Conservation (phyloP, 2,329 filamentous ascomycete species). For the Penicillium sp. region DNA sequence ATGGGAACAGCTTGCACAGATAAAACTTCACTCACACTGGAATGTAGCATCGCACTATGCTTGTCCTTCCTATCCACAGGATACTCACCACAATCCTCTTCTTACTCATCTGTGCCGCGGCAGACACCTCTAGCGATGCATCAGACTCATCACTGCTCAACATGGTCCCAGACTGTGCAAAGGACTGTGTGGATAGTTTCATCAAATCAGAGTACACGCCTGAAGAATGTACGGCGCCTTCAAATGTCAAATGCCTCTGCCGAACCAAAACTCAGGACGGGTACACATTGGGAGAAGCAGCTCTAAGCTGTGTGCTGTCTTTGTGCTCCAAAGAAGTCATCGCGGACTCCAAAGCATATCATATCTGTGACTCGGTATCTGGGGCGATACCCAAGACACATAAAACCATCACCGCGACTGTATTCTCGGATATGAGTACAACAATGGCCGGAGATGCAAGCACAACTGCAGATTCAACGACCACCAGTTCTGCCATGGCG, state of each 20-base stretch:
- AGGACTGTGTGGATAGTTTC: slow-evolving; percentile 64
- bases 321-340: slow-evolving; percentile 55
- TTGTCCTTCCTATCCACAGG: slow-evolving; percentile 29
- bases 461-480: slow-evolving; percentile 1
- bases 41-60: slow-evolving; percentile 38
- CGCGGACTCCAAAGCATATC: slow-evolving; percentile 48
- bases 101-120: slow-evolving; percentile 26
- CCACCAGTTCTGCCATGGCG: slow-evolving; percentile 5
- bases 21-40: slow-evolving; percentile 17
- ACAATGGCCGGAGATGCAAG: slow-evolving; percentile 6
- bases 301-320: slow-evolving; percentile 66
- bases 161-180: slow-evolving; percentile 61
- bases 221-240: slow-evolving; percentile 42
- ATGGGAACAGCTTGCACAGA: neutral
- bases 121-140: slow-evolving; percentile 17
- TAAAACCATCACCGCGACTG: slow-evolving; percentile 40
- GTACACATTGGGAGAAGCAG: slow-evolving; percentile 72
- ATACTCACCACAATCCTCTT: slow-evolving; percentile 27
- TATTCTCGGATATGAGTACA: slow-evolving; percentile 20
- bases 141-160: slow-evolving; percentile 35
- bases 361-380: slow-evolving; percentile 57
- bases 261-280: slow-evolving; percentile 59
- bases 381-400: slow-evolving; percentile 38
- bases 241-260: slow-evolving; percentile 66
- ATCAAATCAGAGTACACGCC: slow-evolving; percentile 59